Base-by-base conservation (phyloP, 495 filamentous ascomycete species). In the Podospora bellae-mahoneyi region DNA sequence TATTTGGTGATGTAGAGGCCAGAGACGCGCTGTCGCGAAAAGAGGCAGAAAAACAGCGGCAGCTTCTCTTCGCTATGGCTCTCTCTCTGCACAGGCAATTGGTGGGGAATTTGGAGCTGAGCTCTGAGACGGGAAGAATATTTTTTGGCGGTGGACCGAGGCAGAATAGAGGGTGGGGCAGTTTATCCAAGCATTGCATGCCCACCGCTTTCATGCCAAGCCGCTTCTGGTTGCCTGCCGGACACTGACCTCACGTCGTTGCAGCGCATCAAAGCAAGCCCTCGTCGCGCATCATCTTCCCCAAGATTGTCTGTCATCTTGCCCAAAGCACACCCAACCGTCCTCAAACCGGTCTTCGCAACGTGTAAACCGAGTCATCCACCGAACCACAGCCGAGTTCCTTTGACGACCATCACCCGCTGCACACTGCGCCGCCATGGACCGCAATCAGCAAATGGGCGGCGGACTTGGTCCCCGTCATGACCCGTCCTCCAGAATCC, bases 391-490 rank as follows among this genome's bases (percentile, higher is more conserved):
- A 20, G 56, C 16, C 5, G 13, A 18, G 30, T 13, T 58, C 23
- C 67, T 48, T 65, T 34, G 60, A 65, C 16, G 58, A 59, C 28
- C 6, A 48, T 15, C 19, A 55, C 62, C 23, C 1, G 10, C 39
- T 32, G 48, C 16, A 18, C 28, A 53, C 39, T 32, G 23, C 44
- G 60, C 78, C 78, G 69, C 71, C 81, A 77, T 85, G 84, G 81
- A 83, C 55, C 77, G 76, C 5, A 72, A 75, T 66, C 77, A 77
- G 27, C 77, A 74, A 48, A 76, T 75, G 16, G 79, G 80, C 30
- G 82, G 83, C 30, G 82, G 83, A 64, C 78, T 87, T n/a, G 82
- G 78, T 57, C 84, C 84, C 27, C 82, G 82, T 63, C 83, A 84
- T 73, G 84, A 87, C 72, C 62, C 78, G 57, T 68, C 77, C 6